Base-by-base conservation (phyloP, 768 basidiomycete genomes). In the Stropharia rugosoannulata region DNA sequence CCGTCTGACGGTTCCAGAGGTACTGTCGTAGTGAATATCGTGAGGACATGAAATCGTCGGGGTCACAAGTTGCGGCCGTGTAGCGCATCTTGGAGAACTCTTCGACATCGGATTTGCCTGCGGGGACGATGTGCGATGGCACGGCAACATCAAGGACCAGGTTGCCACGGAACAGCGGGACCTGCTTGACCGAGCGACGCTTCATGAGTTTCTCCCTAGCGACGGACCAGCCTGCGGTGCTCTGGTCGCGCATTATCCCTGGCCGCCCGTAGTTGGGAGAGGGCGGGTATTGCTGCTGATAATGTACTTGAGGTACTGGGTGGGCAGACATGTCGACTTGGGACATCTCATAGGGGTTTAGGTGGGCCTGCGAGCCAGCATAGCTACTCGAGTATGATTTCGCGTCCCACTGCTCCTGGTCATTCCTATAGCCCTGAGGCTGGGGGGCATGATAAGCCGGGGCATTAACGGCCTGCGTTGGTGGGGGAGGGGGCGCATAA, bases 61-160 rank as follows among this genome's bases (percentile, higher is more conserved):
- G 93, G 69, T 94, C 93, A 64, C 91, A 93, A 1, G 92, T 93
- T 1, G 89, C 89, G 3, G 91, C 92, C 5, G 91, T 93, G 69
- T 94, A 94, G 47, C 93, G 78, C 83, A 94, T 85, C 73, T 90
- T 91, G 54, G 84, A 82, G 75, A 86, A 86, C 66, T 92, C 90
- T 62, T 92, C 89, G 16, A 80, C 70, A 60, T 81, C 73, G 12
- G 75, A 68, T 71, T 81, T 83, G 55, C 79, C 80, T 38, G 79
- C 78, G n/a, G 90, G 90, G 29, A 93, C 70, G 64, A 94, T 92
- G 60, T 86, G 83, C 42, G 81, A 80, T 3, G 93, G 93, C 2
- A 92, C 92, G 25, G 80, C 84, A 46, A 92, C 83, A 66, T 95
- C 93, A 55, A 94, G 80, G 16, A 95, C 89, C 44, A 95, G 73